Evolutionary conservation across 176 grass and related monocot genomes (phyloP).

Genomic region (Puccinellia tenuiflora): DNA sequence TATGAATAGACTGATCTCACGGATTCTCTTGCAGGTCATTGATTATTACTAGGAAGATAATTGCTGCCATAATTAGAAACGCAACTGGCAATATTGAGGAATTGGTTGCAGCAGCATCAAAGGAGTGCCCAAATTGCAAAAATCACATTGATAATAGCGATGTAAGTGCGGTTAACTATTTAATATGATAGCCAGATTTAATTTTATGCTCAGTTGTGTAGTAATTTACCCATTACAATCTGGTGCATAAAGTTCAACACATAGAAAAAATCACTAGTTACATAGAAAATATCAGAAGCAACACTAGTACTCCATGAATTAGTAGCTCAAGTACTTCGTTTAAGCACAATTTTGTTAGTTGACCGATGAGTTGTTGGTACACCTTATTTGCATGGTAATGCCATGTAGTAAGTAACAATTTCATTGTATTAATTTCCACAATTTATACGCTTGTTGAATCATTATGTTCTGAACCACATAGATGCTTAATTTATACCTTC

Average conservation of each 20-base stretch:
- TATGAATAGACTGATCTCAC: background rate
- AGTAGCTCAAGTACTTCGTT: background rate
- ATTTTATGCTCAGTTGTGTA: background rate
- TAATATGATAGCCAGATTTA: background rate
- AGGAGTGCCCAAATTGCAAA: conserved; percentile 62
- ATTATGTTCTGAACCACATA: background rate
- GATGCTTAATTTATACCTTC: background rate
- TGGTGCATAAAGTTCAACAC: background rate
- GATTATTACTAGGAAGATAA: conserved; percentile 45
- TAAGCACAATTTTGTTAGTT: background rate
- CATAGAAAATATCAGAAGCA: background rate
- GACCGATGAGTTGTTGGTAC: background rate
- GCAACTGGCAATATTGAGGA: conserved; percentile 13
- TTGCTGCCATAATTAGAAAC: conserved; percentile 40
- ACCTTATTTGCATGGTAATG: background rate
- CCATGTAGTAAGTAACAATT: background rate
- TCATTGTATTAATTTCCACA: background rate
- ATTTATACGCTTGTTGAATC: background rate
- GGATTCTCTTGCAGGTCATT: conserved; percentile 48
- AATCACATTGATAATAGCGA: conserved; percentile 43
- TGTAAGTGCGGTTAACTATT: conserved; percentile 37
- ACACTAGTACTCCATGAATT: background rate
- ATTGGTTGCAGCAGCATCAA: conserved; percentile 24
- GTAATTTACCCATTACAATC: background rate
- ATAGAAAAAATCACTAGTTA: background rate